Evolutionary conservation across 768 basidiomycete species (phyloP), one percentile per base, ranked within the genome.

Genomic region (Auriscalpium orientale): DNA sequence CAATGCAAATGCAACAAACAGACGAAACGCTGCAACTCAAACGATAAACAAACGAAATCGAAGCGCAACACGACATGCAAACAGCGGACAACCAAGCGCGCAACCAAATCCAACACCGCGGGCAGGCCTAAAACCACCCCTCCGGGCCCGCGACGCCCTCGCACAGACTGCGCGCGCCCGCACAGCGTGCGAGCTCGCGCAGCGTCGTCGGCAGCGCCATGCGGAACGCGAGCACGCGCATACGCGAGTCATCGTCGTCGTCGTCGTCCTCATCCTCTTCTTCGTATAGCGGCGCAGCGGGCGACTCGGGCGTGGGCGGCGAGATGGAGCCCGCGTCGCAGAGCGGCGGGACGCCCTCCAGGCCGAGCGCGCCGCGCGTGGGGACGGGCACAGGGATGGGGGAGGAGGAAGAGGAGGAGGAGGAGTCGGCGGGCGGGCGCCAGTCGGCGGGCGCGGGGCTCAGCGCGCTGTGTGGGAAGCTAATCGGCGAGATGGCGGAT

Each of bases 181-280:
- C 49, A 13, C 45, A 49, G 33, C 35, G 47, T n/a, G 48, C 49
- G 10, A 60, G 44, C 16, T 54, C 56, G 35, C 56, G 37, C 28
- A 58, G 34, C 18, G 58, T 60, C 3, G 48, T 58, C 21, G 58
- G 52, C n/a, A 54, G 50, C 12, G 35, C n/a, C n/a, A 35, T 6
- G 11, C 45, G 33, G 49, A 58, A 58, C 18, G 52, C 37, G 10
- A 51, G 33, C 20, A 54, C 34, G 12, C 51, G 49, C 18, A 20
- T 51, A 13, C 35, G 52, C 28, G 16, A 33, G 5, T 11, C 15
- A n/a, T n/a, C n/a, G 36, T 44, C 47, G 21, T 11, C 33, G 16
- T 38, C 34, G 4, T 49, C n/a, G 8, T 35, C 35, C 4, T 3
- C 15, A 48, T 28, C 51, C 12, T 28, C 40, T n/a, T 34, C 20